Evolutionary conservation across 306 rosid species (phyloP), one percentile per base, ranked within the genome.

Genomic region (Purshia tridentata): DNA sequence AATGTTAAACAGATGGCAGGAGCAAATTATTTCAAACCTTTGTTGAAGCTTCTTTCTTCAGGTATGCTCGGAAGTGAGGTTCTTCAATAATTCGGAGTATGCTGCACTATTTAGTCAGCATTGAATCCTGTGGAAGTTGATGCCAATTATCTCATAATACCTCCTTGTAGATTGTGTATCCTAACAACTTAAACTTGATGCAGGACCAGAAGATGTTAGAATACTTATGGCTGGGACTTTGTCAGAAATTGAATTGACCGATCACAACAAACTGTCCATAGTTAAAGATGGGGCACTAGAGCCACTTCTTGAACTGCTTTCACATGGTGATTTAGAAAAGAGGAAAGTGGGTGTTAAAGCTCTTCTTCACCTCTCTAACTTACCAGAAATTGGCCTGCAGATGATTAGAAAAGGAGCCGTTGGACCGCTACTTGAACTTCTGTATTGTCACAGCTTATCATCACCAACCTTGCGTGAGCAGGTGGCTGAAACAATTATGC

Each of bases 1-100:
- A 90, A 90, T 81, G 89, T 90, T 48, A 72, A 77, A 76, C 85
- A 75, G 76, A 90, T 90, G 96, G 93, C 91, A 44, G 88, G 83
- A 72, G 89, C 91, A 9, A 88, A 86, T 74, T 83, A 90, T 78
- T 82, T 90, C 48, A 90, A 80, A 77, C 93, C 88, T 72, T 61
- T 90, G 78, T 72, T 90, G 81, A 77, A 41, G 65, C 82, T 70
- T 63, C 91, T 90, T 72, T 86, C 79, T 64, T 76, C 93, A 88
- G 96, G 96, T 90, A 81, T 62, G 80, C 72, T 74, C 46, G 60
- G 39, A 73, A 50, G 74, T 47, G 23, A 15, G 6, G 54, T 22
- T 1, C 18, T 54, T 37, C n/a, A 52, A 62, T 44, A 29, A 5
- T 54, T 40, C 29, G 50, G 47, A 49, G 5, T 70, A 52, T 59